These are phyloP conservation scores for Candida saitoana DNA, from an alignment of 805 yeast genomes.

Conservation along the genomic window DNA sequence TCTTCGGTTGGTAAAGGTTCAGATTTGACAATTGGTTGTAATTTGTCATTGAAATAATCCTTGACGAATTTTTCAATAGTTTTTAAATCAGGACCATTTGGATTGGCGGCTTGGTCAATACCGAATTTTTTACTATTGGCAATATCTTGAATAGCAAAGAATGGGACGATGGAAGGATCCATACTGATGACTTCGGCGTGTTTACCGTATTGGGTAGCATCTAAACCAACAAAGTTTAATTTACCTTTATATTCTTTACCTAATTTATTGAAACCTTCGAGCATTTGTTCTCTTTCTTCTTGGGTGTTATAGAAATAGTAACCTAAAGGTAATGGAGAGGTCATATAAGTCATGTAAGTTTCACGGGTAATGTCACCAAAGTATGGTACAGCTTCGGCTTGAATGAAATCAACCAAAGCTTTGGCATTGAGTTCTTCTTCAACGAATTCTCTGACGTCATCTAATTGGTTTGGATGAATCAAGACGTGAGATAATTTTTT, in stretches of 20 bases:
- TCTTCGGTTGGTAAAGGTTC: constrained; percentile 84
- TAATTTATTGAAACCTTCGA: constrained; percentile 50
- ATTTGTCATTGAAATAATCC: constrained; percentile 58
- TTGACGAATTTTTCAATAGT: constrained; percentile 60
- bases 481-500: constrained; percentile 40
- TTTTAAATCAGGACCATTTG: constrained; percentile 42
- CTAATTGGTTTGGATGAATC: constrained; percentile 42
- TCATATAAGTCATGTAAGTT: constrained; percentile 72
- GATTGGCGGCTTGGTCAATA: constrained; percentile 53
- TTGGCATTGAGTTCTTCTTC: constrained; percentile 29
- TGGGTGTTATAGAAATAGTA: constrained; percentile 77
- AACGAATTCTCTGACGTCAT: constrained; percentile 46
- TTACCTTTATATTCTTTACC: constrained; percentile 77
- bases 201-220: constrained; percentile 72
- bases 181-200: constrained; percentile 86
- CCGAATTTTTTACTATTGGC: constrained; percentile 71
- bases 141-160: constrained; percentile 81
- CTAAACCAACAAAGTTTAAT: constrained; percentile 83
- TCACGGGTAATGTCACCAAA: constrained; percentile 84
- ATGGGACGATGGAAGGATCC: constrained; percentile 76
- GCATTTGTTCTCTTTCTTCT: constrained; percentile 59
- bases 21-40: constrained; percentile 73
- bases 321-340: constrained; percentile 71
- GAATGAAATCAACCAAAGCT: constrained; percentile 45
- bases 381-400: constrained; percentile 67